Percentiles rank a stretch among this genome's conserved stretches.
Conservation (phyloP, 169 alveolate genomes). For the Fabrea salina region DNA sequence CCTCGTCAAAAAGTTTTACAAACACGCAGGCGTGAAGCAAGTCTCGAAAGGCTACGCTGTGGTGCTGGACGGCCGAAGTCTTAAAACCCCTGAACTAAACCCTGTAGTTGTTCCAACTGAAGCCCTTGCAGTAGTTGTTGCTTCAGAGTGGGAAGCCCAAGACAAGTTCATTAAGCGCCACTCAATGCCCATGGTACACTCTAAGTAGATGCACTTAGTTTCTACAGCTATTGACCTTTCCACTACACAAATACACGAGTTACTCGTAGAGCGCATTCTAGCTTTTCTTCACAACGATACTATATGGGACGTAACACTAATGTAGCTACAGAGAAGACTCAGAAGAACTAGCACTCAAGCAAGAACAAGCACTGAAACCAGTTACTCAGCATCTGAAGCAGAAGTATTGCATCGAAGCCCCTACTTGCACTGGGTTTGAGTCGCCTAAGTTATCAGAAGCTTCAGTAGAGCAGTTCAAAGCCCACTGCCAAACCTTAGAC, state of each 20-base stretch:
- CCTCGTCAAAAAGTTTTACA: slow-evolving; percentile 23
- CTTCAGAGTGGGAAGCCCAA: slow-evolving; percentile 22
- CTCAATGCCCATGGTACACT: slow-evolving; percentile 29
- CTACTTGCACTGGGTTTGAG: neutral
- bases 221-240: slow-evolving; percentile 21
- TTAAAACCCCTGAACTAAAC: slow-evolving; percentile 15
- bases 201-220: slow-evolving; percentile 12
- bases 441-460: neutral
- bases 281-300: neutral
- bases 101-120: slow-evolving; percentile 8
- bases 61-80: neutral
- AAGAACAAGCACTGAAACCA: neutral
- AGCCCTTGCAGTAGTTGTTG: slow-evolving; percentile 3
- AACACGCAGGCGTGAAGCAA: slow-evolving; percentile 2
- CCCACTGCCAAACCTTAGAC: neutral
- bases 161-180: slow-evolving; percentile 7
- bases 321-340: slow-evolving; percentile 29
- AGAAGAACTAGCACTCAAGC: neutral
- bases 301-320: slow-evolving; percentile 16
- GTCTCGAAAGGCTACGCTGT: neutral
- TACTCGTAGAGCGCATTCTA: neutral
- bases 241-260: neutral
- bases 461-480: neutral
- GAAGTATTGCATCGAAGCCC: neutral
- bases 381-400: slow-evolving; percentile 6